Conservation (phyloP, 148 eudicot species). For the Drosera capensis region DNA sequence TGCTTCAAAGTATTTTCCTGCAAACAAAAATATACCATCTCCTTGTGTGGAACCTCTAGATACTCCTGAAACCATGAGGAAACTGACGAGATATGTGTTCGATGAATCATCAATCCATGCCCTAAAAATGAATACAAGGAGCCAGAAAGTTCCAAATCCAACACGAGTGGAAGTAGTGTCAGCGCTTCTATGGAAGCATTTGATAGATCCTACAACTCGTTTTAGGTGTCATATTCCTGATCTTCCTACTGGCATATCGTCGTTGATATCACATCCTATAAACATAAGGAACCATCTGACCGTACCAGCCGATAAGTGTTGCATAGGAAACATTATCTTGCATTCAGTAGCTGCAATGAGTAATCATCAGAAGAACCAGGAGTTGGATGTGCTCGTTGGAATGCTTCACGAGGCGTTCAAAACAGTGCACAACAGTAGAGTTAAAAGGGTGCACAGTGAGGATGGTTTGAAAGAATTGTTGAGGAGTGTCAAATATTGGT, state of each 20-base stretch:
- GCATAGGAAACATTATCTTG: background rate
- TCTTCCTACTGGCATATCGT: background rate
- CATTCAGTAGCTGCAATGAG: background rate
- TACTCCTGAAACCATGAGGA: background rate
- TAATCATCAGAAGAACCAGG: background rate
- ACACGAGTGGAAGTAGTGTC: slow-evolving; percentile 35
- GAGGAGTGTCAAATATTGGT: background rate
- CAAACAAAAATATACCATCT: background rate
- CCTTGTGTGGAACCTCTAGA: background rate
- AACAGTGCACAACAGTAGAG: background rate
- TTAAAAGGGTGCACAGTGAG: background rate
- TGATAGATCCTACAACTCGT: slow-evolving; percentile 15
- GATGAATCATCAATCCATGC: slow-evolving; percentile 7
- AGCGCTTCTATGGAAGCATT: slow-evolving; percentile 38
- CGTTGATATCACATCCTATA: background rate
- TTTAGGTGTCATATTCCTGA: background rate
- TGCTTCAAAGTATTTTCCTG: background rate
- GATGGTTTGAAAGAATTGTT: background rate
- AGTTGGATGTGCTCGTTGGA: background rate
- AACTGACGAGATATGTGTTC: background rate
- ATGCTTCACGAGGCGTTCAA: background rate
- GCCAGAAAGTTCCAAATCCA: slow-evolving; percentile 9
- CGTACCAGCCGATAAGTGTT: background rate
- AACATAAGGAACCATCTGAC: background rate
- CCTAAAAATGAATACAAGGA: slow-evolving; percentile 17